Evolutionary conservation across 2,329 filamentous ascomycete species (phyloP), one percentile per base, ranked within the genome.

Genomic region (Helotiales sp.): DNA sequence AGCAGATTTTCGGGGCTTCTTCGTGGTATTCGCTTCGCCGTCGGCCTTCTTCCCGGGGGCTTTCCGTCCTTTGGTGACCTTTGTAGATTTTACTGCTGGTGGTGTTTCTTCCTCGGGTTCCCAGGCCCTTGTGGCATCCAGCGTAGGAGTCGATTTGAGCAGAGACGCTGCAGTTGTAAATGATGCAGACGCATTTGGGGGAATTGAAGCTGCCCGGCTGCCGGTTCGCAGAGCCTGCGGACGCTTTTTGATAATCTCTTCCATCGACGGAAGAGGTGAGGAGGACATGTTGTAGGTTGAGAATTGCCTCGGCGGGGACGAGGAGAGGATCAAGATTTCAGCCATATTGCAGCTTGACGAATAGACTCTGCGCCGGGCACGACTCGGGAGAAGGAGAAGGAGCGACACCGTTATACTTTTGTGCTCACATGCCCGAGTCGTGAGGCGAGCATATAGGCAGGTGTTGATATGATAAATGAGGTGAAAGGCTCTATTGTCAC

Each of bases 201-300:
- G 72, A 33, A 78, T 73, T 3, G 74, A 63, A 1, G 71, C 62
- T 2, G 72, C 71, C 59, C 72, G 71, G 60, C 69, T 77, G 5
- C 74, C 76, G 38, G 69, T 75, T 38, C 67, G 68, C 9, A 76
- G 59, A 46, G 22, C 17, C 1, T 72, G 40, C 2, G 74, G 62
- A 33, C 60, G 68, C 53, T 75, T 77, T 2, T 74, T 71, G 1
- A 81, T 62, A 9, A 85, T 68, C 2, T 84, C 76, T 34, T 74
- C 73, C 0, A 85, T 69, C 0, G 81, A 76, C 2, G 83, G 83
- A 1, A 75, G 75, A 61, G 59, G 71, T 64, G 63, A 72, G 49
- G 67, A 71, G 38, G 68, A 66, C 61, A 67, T 64, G 29, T 48
- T 56, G 63, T 50, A 69, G 22, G 54, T 51, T 22, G 31, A 38